phyloP scores from a whole-genome alignment of 495 filamentous ascomycete genomes.

The Opeltia flavorubescens region DNA sequence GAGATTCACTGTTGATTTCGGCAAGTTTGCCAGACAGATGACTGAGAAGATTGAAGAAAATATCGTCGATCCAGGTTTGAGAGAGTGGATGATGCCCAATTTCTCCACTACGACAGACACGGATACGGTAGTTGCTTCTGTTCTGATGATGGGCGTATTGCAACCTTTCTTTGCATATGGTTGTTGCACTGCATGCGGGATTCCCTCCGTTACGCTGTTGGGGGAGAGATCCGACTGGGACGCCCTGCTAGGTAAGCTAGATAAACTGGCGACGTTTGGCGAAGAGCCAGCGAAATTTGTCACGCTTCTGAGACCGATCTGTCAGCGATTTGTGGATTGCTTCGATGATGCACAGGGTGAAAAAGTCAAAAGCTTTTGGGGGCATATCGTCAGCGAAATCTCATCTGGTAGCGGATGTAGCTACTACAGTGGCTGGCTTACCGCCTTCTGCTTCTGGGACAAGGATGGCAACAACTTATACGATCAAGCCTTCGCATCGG shows the following conservation, averaged over 20 bases:
- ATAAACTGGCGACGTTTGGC: constrained; percentile 25
- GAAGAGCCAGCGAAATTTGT: no score
- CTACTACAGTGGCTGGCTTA: constrained; percentile 31
- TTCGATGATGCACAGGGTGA: constrained; percentile 9
- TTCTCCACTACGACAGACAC: constrained; percentile 28
- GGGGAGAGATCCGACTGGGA: constrained; percentile 30
- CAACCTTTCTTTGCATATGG: constrained; percentile 28
- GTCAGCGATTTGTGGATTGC: no score
- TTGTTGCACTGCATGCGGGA: constrained; percentile 21
- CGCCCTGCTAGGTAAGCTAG: constrained; percentile 18
- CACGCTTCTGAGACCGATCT: no score
- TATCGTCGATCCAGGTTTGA: constrained; percentile 21
- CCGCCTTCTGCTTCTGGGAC: constrained; percentile 35
- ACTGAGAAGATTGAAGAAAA: constrained; percentile 22
- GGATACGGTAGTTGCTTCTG: constrained; percentile 21
- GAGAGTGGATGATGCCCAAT: constrained; percentile 27
- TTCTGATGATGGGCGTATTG: constrained; percentile 29
- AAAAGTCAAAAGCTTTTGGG: constrained; percentile 28
- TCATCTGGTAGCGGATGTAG: constrained; percentile 17
- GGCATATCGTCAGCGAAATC: constrained; percentile 13
- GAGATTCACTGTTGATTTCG: constrained; percentile 2
- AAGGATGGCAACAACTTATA: constrained; percentile 19
- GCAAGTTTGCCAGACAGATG: constrained; percentile 17
- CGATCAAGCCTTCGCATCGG: no score
- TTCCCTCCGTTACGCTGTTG: constrained; percentile 36